Evolutionary conservation across 345 rosid genomes (phyloP).

Genomic region (Leavenworthia alabamica): DNA sequence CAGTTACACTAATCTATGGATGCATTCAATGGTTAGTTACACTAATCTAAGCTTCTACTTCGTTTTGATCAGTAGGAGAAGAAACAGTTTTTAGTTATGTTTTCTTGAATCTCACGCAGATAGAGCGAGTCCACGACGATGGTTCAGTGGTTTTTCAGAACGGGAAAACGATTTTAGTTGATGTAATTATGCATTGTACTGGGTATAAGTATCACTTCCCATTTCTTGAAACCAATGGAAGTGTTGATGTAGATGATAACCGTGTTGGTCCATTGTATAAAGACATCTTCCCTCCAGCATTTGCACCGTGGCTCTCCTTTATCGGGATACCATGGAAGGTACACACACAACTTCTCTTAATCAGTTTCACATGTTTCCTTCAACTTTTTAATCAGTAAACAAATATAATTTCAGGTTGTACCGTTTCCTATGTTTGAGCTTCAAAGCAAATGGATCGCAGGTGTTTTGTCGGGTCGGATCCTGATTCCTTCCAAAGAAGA

Average conservation of each 20-base stretch:
- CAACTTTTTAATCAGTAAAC: not conserved
- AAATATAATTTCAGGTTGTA: constrained; percentile 31
- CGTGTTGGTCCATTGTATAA: constrained; percentile 74
- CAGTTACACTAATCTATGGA: constrained; percentile 53
- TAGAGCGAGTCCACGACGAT: constrained; percentile 48
- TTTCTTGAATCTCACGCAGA: constrained; percentile 37
- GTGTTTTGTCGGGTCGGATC: constrained; percentile 63
- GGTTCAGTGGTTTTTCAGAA: constrained; percentile 57
- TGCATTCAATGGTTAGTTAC: constrained; percentile 83
- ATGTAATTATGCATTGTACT: constrained; percentile 75
- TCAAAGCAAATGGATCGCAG: constrained; percentile 90
- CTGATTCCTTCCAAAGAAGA: constrained; percentile 52
- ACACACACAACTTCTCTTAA: not conserved
- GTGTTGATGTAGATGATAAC: constrained; percentile 64
- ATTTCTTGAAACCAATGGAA: constrained; percentile 70
- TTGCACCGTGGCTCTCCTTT: constrained; percentile 78
- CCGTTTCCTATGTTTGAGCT: constrained; percentile 64
- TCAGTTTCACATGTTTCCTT: not conserved
- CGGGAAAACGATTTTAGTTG: constrained; percentile 41
- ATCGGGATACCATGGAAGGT: constrained; percentile 80
- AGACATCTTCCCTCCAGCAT: constrained; percentile 63
- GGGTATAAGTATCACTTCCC: constrained; percentile 91
- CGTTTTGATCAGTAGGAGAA: not conserved
- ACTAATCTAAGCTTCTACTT: constrained; percentile 66
- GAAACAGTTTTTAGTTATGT: not conserved